Conservation (phyloP, 1,139 yeast species). For the Suhomyces panamericanus region DNA sequence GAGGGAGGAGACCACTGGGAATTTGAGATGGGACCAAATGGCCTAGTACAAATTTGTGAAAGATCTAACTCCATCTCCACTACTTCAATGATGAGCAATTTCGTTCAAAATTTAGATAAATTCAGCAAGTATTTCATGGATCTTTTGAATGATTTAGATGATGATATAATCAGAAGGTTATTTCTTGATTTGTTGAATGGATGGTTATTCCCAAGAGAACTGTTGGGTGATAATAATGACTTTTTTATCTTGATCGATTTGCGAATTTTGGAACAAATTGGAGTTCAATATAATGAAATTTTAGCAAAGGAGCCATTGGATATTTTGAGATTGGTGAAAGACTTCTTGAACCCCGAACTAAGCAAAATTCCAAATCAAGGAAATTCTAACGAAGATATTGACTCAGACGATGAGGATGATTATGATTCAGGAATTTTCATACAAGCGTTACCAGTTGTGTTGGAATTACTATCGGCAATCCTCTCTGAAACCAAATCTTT, state of each 20-base stretch:
- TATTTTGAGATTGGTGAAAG: slow-evolving; percentile 55
- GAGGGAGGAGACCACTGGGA: slow-evolving; percentile 52
- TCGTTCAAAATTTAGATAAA: slow-evolving; percentile 50
- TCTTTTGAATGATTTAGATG: slow-evolving; percentile 52
- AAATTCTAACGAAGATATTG: slow-evolving; percentile 26
- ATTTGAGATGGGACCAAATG: slow-evolving; percentile 53
- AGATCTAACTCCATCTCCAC: slow-evolving; percentile 14
- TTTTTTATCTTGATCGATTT: slow-evolving; percentile 59
- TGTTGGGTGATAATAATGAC: slow-evolving; percentile 25
- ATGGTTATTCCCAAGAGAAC: slow-evolving; percentile 40
- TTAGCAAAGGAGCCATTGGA: slow-evolving; percentile 64
- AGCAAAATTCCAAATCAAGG: slow-evolving; percentile 2
- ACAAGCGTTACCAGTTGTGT: slow-evolving; percentile 35
- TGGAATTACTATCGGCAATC: slow-evolving; percentile 58
- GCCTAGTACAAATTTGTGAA: slow-evolving; percentile 51
- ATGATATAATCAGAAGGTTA: slow-evolving; percentile 44
- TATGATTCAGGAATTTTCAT: slow-evolving; percentile 22
- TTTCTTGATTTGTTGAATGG: slow-evolving; percentile 56
- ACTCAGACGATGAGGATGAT: slow-evolving; percentile 46
- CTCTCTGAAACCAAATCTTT: slow-evolving; percentile 44
- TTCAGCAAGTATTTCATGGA: slow-evolving; percentile 48
- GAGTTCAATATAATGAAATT: slow-evolving; percentile 59
- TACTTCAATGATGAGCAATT: slow-evolving; percentile 27
- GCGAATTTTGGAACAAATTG: slow-evolving; percentile 62
- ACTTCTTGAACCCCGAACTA: slow-evolving; percentile 33